A percentile compares a stretch with the other conserved stretches of the same genome.
Evolutionary conservation across 2,329 filamentous ascomycete genomes (phyloP).

Genomic region (Colletotrichum tanaceti): DNA sequence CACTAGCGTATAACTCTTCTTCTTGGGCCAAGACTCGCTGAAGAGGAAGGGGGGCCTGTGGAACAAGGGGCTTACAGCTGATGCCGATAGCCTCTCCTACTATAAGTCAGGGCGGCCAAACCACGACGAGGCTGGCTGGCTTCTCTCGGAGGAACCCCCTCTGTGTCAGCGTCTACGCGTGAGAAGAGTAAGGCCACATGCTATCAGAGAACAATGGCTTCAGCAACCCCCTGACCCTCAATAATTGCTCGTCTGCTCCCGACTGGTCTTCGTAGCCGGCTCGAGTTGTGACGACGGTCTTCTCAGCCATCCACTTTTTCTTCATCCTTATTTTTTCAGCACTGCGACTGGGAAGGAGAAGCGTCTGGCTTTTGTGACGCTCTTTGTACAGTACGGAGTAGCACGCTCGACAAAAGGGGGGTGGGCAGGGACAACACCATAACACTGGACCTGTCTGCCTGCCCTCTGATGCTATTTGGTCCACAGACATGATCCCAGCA

Average conservation of each 20-base stretch:
- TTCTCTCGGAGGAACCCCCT: not conserved
- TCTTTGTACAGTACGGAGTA: no score
- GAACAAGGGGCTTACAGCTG: not conserved
- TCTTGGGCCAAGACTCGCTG: slow-evolving; percentile 8
- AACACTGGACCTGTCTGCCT: not conserved
- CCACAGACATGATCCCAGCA: slow-evolving; percentile 5
- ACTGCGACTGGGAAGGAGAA: no score
- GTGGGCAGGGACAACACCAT: not conserved
- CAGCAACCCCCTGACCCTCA: not conserved
- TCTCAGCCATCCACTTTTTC: not conserved
- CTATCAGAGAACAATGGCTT: not conserved
- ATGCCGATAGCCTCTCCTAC: not conserved
- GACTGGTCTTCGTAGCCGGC: not conserved
- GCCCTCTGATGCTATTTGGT: not conserved
- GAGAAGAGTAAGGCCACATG: slow-evolving; percentile 5
- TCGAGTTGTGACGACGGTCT: not conserved
- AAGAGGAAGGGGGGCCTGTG: not conserved
- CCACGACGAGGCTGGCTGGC: no score
- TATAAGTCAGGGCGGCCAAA: no score
- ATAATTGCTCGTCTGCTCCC: no score
- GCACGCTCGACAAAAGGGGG: no score
- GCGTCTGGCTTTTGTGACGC: no score
- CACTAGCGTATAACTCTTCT: not conserved
- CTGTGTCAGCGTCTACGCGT: not conserved
- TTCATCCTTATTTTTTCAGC: no score